Evolutionary conservation across 1,284 basidiomycete genomes (phyloP).

Genomic region (Apiotrichum brassicae): DNA sequence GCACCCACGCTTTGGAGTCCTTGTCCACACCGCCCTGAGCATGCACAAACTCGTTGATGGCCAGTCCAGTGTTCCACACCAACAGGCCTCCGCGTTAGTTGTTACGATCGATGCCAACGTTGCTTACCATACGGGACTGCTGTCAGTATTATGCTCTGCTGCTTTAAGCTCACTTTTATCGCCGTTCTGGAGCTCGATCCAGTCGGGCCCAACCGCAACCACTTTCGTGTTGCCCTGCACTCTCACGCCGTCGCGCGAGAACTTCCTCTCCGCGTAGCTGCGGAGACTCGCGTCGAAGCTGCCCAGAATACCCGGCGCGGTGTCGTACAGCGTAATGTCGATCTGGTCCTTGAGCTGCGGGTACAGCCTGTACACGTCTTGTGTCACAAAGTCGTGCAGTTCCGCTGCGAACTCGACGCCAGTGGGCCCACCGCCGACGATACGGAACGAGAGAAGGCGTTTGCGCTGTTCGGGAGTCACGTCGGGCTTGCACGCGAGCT

Average conservation of each 20-base stretch:
- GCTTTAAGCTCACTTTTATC: conserved; percentile 38
- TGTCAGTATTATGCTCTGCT: no score
- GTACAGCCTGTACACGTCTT: conserved; percentile 50
- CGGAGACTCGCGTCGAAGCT: conserved; percentile 59
- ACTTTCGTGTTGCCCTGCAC: conserved; percentile 73
- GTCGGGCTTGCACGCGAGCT: conserved; percentile 67
- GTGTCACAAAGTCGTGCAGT: conserved; percentile 59
- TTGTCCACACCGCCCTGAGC: conserved; percentile 58
- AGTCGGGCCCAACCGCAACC: conserved; percentile 62
- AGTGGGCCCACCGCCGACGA: conserved; percentile 58
- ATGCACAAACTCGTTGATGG: conserved; percentile 68
- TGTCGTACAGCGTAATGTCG: conserved; percentile 72
- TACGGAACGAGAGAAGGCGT: conserved; percentile 67
- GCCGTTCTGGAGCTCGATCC: conserved; percentile 40
- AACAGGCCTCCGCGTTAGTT: conserved; percentile 56
- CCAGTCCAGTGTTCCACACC: conserved; percentile 79
- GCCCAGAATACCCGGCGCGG: conserved; percentile 70
- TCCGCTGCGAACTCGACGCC: conserved; percentile 83
- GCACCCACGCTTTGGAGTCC: conserved; percentile 55
- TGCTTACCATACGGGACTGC: no score
- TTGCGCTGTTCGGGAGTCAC: conserved; percentile 60
- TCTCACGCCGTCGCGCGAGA: conserved; percentile 68
- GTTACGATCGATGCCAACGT: no score
- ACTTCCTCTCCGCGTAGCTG: conserved; percentile 65
- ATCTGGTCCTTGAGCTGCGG: conserved; percentile 58